Evolutionary conservation across 208 protist species (phyloP).

Genomic region (Crithidia sp.): DNA sequence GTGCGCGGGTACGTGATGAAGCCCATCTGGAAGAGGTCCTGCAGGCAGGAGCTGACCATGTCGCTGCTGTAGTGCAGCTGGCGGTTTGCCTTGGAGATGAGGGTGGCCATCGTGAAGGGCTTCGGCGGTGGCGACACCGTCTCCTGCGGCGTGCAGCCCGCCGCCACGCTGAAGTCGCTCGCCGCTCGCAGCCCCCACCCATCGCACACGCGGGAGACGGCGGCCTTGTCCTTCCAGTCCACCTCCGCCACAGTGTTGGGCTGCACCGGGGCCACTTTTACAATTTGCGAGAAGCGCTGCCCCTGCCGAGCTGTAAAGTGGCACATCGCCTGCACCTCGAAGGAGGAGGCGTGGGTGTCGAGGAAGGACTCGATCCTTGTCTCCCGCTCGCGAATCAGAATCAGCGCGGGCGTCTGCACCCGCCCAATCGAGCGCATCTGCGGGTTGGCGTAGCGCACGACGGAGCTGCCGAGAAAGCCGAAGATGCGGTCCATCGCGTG

Average conservation of each 20-base stretch:
- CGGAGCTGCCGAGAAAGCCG: conserved; percentile 91
- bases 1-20: conserved; percentile 92
- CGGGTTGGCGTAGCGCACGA: conserved; percentile 86
- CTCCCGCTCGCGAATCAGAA: conserved; percentile 85
- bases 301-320: conserved; percentile 50
- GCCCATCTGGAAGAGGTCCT: conserved; percentile 91
- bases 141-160: conserved; percentile 36
- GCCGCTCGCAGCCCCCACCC: conserved; percentile 42
- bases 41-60: conserved; percentile 73
- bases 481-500: conserved; percentile 93
- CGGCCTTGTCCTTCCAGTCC: conserved; percentile 44
- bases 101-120: conserved; percentile 90
- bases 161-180: conserved; percentile 31
- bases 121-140: conserved; percentile 57
- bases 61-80: conserved; percentile 85
- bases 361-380: conserved; percentile 67
- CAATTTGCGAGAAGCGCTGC: conserved; percentile 61
- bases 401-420: conserved; percentile 91
- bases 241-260: conserved; percentile 11
- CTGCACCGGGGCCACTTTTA: conserved; percentile 39
- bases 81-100: conserved; percentile 86
- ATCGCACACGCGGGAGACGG: conserved; percentile 26
- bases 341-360: conserved; percentile 61
- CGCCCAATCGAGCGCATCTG: conserved; percentile 91
- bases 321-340: conserved; percentile 63